phyloP scores from a whole-genome alignment of 176 grass and related monocot genomes.

The Zea luxurians region DNA sequence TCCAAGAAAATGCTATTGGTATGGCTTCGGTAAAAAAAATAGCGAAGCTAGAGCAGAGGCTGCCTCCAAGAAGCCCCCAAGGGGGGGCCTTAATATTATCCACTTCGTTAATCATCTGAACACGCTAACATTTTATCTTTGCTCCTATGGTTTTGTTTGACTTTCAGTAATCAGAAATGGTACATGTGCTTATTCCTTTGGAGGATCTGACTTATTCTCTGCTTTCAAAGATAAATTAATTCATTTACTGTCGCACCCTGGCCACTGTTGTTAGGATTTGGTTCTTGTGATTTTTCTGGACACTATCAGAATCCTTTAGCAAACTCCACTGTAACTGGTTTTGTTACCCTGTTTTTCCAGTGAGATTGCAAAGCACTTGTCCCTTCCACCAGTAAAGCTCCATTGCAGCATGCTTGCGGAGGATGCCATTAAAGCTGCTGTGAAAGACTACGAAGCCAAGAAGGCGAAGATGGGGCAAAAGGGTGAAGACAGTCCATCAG shows the following conservation, averaged over 20 bases:
- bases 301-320: neutral
- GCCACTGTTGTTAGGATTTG: neutral
- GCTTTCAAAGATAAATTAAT: neutral
- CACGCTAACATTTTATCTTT: neutral
- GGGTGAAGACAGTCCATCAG: constrained; percentile 13
- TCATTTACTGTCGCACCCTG: neutral
- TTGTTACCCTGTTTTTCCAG: constrained; percentile 39
- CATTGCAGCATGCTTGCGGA: constrained; percentile 98
- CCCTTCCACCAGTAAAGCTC: constrained; percentile 96
- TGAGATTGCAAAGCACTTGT: constrained; percentile 94
- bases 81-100: neutral
- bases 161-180: neutral
- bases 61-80: too few relatives aligned
- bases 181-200: neutral
- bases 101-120: neutral
- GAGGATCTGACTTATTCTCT: neutral
- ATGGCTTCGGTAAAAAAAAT: too few relatives aligned
- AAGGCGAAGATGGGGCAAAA: constrained; percentile 40
- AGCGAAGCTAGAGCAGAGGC: too few relatives aligned
- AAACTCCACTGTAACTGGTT: neutral
- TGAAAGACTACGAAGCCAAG: constrained; percentile 95
- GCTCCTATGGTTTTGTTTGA: neutral
- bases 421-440: constrained; percentile 95
- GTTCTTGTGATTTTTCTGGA: neutral
- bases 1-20: too few relatives aligned